Conservation (phyloP, 306 rosid species). For the Casuarina glauca region DNA sequence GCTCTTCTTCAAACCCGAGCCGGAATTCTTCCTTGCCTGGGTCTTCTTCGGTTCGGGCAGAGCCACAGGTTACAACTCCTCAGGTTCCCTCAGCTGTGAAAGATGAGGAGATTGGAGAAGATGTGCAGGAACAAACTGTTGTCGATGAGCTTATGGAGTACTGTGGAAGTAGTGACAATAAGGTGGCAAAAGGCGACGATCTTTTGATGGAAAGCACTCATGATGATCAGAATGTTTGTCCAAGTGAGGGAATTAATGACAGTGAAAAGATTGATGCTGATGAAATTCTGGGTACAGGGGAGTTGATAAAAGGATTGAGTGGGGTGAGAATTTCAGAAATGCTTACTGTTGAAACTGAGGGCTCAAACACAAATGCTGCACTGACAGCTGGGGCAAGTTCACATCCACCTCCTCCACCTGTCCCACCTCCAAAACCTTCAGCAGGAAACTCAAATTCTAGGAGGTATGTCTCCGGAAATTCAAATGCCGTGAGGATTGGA, state of each 20-base stretch:
- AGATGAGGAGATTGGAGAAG: slow-evolving; percentile 67
- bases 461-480: slow-evolving; percentile 52
- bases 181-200: slow-evolving; percentile 48
- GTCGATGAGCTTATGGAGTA: slow-evolving; percentile 54
- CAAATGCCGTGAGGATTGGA: slow-evolving; percentile 53
- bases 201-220: slow-evolving; percentile 36
- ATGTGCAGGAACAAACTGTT: slow-evolving; percentile 35
- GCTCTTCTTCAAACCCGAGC: slow-evolving; percentile 59
- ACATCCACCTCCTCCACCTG: slow-evolving; percentile 90
- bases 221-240: slow-evolving; percentile 44
- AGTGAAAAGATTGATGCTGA: slow-evolving; percentile 44
- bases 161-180: slow-evolving; percentile 37
- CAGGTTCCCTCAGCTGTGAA: slow-evolving; percentile 41
- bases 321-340: slow-evolving; percentile 44
- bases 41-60: slow-evolving; percentile 50
- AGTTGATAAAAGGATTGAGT: slow-evolving; percentile 32
- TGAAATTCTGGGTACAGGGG: slow-evolving; percentile 40
- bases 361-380: slow-evolving; percentile 32
- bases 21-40: slow-evolving; percentile 51
- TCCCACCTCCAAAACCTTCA: slow-evolving; percentile 77
- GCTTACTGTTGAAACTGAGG: slow-evolving; percentile 37
- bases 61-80: slow-evolving; percentile 42
- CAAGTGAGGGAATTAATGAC: slow-evolving; percentile 39
- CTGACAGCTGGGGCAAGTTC: slow-evolving; percentile 37
- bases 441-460: slow-evolving; percentile 52